These are phyloP conservation scores for Clitopilus passeckerianus DNA, from an alignment of 768 basidiomycete genomes.

Conservation along the genomic window DNA sequence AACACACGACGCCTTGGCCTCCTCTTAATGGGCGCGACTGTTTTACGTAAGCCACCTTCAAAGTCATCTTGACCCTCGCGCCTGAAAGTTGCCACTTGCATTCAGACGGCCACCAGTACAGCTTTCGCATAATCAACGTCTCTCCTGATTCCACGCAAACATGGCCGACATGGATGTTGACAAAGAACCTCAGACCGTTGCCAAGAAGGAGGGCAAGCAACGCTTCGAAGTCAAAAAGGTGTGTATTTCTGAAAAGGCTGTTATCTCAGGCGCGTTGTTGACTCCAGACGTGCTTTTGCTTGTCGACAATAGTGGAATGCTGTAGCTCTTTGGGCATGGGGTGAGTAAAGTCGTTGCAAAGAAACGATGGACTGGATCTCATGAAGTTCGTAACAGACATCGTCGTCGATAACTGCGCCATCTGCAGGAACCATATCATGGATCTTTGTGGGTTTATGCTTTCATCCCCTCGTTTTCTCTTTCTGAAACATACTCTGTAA, in stretches of 20 bases:
- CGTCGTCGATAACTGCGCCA: conserved; percentile 98
- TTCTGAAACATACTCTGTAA: background rate
- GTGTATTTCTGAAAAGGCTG: conserved; percentile 6
- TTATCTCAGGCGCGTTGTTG: background rate
- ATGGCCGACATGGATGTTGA: conserved; percentile 71
- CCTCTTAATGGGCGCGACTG: background rate
- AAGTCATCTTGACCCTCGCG: background rate
- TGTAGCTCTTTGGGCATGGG: conserved; percentile 98
- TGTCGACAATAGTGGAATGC: conserved; percentile 85
- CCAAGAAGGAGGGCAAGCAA: conserved; percentile 63
- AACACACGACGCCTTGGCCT: background rate
- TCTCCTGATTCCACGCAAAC: background rate
- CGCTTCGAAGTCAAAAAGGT: conserved; percentile 99
- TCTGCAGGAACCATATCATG: conserved; percentile 99
- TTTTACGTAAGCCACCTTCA: background rate
- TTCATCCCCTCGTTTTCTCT: background rate
- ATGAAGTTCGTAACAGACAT: conserved; percentile 59
- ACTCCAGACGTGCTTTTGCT: conserved; percentile 4
- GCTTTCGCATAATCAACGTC: background rate
- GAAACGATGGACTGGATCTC: conserved; percentile 1
- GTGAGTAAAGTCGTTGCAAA: conserved; percentile 30
- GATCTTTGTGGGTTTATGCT: conserved; percentile 76
- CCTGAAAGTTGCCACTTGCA: background rate
- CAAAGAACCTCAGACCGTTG: conserved; percentile 18
- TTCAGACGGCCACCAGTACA: background rate